phyloP scores from a whole-genome alignment of 768 basidiomycete species.

The Boletus speciosus region DNA sequence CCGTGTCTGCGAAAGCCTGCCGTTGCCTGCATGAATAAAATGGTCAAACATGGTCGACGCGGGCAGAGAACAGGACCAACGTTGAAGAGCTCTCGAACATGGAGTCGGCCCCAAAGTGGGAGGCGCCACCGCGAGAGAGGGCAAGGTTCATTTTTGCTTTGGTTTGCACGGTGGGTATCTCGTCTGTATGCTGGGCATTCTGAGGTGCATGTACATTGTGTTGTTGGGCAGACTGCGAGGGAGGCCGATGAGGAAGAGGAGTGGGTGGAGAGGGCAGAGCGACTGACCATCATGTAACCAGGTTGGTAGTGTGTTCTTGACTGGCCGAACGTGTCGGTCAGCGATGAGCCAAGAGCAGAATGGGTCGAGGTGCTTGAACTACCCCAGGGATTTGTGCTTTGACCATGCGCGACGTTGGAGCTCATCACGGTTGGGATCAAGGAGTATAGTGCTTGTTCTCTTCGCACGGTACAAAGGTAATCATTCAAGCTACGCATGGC shows the following conservation, averaged over 20 bases:
- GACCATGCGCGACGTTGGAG: constrained; percentile 36
- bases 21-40: constrained; percentile 42
- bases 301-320: constrained; percentile 76
- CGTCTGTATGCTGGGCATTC: constrained; percentile 62
- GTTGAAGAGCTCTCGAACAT: constrained; percentile 69
- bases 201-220: constrained; percentile 53
- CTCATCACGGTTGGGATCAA: constrained; percentile 13
- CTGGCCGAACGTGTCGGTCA: constrained; percentile 67
- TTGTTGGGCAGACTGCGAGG: constrained; percentile 58
- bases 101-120: constrained; percentile 79
- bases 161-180: constrained; percentile 70
- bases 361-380: constrained; percentile 40
- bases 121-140: constrained; percentile 57
- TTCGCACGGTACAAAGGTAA: constrained; percentile 6
- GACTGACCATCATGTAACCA: constrained; percentile 73
- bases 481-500: neutral
- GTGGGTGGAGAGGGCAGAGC: neutral
- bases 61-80: constrained; percentile 10
- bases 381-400: constrained; percentile 52
- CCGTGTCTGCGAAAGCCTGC: constrained; percentile 66
- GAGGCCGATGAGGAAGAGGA: neutral
- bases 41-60: constrained; percentile 2
- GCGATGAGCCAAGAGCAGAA: constrained; percentile 44
- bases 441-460: neutral
- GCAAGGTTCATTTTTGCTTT: constrained; percentile 79